These are phyloP conservation scores for Pestalotiopsis fici DNA, from an alignment of 2,329 filamentous ascomycete genomes.

Conservation along the genomic window DNA sequence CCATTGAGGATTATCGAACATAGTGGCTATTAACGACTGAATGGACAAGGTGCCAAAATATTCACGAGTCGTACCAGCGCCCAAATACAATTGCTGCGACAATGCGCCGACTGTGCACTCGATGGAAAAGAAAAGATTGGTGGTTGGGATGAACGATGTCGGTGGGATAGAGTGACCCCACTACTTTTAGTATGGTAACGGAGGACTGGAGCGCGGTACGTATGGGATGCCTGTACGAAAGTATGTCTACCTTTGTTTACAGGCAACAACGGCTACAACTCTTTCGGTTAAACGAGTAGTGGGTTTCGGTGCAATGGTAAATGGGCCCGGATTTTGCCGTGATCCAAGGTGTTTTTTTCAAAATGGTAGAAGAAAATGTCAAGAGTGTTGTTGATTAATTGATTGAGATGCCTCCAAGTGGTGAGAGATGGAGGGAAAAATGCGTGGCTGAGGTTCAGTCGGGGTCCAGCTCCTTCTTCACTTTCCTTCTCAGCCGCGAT, in stretches of 20 bases:
- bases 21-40: conserved; percentile 8
- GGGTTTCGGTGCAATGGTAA: too few relatives aligned
- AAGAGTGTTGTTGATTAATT: not conserved
- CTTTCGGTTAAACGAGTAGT: too few relatives aligned
- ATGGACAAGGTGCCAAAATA: not conserved
- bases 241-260: not conserved
- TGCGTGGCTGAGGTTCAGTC: conserved; percentile 7
- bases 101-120: not conserved
- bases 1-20: conserved; percentile 20
- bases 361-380: not conserved
- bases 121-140: not conserved
- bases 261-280: not conserved
- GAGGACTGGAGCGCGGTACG: not conserved
- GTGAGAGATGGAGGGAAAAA: not conserved
- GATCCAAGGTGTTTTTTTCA: too few relatives aligned
- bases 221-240: not conserved
- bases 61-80: not conserved
- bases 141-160: not conserved
- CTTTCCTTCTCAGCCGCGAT: not conserved
- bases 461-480: conserved; percentile 7
- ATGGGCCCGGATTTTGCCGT: too few relatives aligned
- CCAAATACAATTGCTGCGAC: not conserved
- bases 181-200: not conserved
- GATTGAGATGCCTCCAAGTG: not conserved
- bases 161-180: not conserved